Evolutionary conservation across 768 basidiomycete species (phyloP), one percentile per base, ranked within the genome.

Genomic region (Psilocybe cubensis): DNA sequence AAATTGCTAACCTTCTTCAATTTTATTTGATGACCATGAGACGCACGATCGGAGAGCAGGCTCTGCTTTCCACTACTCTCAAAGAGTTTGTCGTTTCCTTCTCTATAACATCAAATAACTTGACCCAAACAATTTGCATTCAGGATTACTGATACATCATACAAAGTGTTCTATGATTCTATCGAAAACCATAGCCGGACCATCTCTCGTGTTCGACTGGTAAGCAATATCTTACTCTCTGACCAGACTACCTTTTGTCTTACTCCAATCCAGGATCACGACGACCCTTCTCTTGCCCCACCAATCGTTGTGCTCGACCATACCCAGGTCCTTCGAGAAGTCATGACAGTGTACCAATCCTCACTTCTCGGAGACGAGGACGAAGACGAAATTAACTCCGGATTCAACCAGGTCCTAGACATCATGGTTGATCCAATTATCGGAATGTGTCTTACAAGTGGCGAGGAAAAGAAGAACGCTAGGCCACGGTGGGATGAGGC

Each of bases 1-100:
- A 93, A 70, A 87, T 98, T 50, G 89, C 94, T 45, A 98, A 96
- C 65, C 78, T 98, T n/a, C 73, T 99, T 8, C 93, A 96, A 62
- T 99, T 98, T 68, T 99, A 98, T 70, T 76, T 88, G 68, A 72
- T 94, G 28, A 98, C 95, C 4, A 97, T 99, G 94, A 82, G 85
- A 48, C 82, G 93, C 46, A 98, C 96, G 1, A 88, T 98, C 41
- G 97, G 97, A 0, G 80, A 84, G n/a, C 78, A 89, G 3, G 92
- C 96, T 1, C 57, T 91, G 43, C 76, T 98, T 52, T 89, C 89
- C 1, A 81, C 76, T 55, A 88, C 91, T 0, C 76, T 98, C 25
- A 77, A 86, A 60, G 94, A 97, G 94, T 96, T 63, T 49, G 87
- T 63, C 31, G 49, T 14, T 14, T 18, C 59, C 61, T 18, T 35